phyloP scores from a whole-genome alignment of 495 filamentous ascomycete genomes.

The Friedmanniomyces simplex region DNA sequence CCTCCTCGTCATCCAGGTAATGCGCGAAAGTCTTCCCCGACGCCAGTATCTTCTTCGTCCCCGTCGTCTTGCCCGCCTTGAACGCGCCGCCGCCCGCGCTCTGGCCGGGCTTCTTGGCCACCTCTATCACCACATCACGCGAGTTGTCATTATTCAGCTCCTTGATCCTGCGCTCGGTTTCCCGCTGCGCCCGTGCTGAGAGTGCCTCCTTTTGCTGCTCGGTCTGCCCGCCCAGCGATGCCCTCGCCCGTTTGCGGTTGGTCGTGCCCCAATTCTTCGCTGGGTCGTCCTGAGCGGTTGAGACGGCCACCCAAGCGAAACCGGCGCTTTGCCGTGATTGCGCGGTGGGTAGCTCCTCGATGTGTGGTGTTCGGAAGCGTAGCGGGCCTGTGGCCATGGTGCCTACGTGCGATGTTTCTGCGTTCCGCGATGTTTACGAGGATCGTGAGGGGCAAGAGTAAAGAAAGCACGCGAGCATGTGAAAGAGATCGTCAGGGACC shows the following conservation, averaged over 20 bases:
- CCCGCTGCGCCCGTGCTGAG: constrained; percentile 64
- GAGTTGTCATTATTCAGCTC: constrained; percentile 74
- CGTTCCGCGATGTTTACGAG: neutral
- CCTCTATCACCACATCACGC: constrained; percentile 55
- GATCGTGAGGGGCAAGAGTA: neutral
- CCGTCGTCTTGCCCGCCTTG: constrained; percentile 49
- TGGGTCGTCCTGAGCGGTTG: constrained; percentile 42
- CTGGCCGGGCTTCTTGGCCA: constrained; percentile 42
- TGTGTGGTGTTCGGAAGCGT: constrained; percentile 44
- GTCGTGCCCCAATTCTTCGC: constrained; percentile 43
- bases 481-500: neutral
- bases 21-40: constrained; percentile 88
- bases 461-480: constrained; percentile 7
- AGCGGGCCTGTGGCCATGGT: constrained; percentile 18
- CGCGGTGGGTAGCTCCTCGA: constrained; percentile 66
- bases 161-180: constrained; percentile 63
- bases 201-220: constrained; percentile 41
- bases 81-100: constrained; percentile 25
- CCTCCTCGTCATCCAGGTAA: constrained; percentile 82
- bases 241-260: constrained; percentile 49
- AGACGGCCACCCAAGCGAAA: constrained; percentile 80
- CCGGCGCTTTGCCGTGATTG: constrained; percentile 61
- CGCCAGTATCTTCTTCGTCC: constrained; percentile 80
- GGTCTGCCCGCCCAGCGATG: constrained; percentile 23
- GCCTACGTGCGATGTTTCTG: neutral